These are phyloP conservation scores for Populus hybrid DNA, from an alignment of 441 rosid genomes.

Conservation along the genomic window DNA sequence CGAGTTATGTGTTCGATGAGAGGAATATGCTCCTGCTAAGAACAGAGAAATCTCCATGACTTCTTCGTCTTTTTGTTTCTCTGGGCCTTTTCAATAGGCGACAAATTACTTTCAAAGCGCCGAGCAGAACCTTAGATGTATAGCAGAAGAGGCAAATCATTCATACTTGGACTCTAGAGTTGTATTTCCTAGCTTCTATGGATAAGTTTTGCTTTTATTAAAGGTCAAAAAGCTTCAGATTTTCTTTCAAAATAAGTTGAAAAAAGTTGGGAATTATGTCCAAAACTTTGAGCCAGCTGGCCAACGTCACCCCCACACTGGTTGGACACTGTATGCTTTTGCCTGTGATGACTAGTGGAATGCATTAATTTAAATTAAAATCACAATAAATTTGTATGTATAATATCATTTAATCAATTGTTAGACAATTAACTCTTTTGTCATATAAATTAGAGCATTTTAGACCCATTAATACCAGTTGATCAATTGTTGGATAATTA, in stretches of 20 bases:
- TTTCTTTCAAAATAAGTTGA: background rate
- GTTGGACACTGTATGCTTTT: background rate
- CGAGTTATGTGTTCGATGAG: no score
- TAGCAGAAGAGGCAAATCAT: slow-evolving; percentile 1
- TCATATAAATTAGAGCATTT: no score
- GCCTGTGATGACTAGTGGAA: background rate
- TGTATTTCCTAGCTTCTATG: background rate
- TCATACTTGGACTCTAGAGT: background rate
- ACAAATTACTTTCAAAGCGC: background rate
- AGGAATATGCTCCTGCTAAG: no score
- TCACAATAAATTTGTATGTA: background rate
- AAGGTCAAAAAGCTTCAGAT: slow-evolving; percentile 20
- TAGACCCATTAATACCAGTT: no score
- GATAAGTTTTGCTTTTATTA: slow-evolving; percentile 15
- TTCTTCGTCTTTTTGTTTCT: background rate
- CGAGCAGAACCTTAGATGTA: slow-evolving; percentile 1
- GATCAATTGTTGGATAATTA: no score
- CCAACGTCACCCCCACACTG: background rate
- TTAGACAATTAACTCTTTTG: no score
- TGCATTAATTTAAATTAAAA: background rate
- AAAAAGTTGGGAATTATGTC: background rate
- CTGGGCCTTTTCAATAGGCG: background rate
- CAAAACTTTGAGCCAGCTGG: slow-evolving; percentile 7
- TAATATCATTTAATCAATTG: no score
- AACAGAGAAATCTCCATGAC: no score